Percentiles rank a stretch among this genome's conserved stretches.
phyloP scores from a whole-genome alignment of 1,284 basidiomycete genomes.

The Boletus holoroseus region DNA sequence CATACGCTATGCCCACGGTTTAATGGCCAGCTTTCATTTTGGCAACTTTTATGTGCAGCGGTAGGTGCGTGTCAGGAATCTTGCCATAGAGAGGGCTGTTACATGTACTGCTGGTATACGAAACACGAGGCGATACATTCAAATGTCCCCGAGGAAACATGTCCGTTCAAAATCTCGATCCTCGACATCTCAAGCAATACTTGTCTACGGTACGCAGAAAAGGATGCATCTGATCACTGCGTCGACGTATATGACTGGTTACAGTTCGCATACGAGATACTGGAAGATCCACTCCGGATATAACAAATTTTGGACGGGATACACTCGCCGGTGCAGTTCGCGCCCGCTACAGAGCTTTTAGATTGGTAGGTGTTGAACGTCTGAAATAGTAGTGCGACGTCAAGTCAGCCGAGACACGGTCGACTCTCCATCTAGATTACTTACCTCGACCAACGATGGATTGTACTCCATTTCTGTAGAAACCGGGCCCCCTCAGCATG shows the following conservation, averaged over 20 bases:
- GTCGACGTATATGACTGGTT: slow-evolving; percentile 35
- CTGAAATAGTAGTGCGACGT: slow-evolving; percentile 11
- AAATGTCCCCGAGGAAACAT: not conserved
- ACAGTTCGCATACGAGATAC: slow-evolving; percentile 36
- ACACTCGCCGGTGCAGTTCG: slow-evolving; percentile 36
- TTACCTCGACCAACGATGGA: slow-evolving; percentile 34
- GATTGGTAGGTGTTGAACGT: slow-evolving; percentile 42
- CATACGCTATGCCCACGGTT: not conserved
- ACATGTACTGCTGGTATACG: not conserved
- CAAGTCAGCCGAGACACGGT: not conserved
- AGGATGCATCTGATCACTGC: slow-evolving; percentile 3
- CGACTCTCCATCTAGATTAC: not conserved
- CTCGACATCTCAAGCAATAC: not conserved
- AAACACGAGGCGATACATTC: not conserved
- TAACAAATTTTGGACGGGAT: slow-evolving; percentile 44
- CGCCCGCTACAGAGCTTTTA: slow-evolving; percentile 34
- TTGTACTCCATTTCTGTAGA: slow-evolving; percentile 37
- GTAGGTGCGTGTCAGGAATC: not conserved
- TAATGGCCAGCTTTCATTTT: not conserved
- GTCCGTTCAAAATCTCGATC: not conserved
- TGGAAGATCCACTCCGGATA: slow-evolving; percentile 39
- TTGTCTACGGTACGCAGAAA: not conserved
- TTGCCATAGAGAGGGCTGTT: too few relatives aligned
- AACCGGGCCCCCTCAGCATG: not conserved
- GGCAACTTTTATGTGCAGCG: not conserved